Percentiles rank a stretch among this genome's conserved stretches.
Conservation (phyloP, 345 rosid genomes). For the Hibiscus trionum region DNA sequence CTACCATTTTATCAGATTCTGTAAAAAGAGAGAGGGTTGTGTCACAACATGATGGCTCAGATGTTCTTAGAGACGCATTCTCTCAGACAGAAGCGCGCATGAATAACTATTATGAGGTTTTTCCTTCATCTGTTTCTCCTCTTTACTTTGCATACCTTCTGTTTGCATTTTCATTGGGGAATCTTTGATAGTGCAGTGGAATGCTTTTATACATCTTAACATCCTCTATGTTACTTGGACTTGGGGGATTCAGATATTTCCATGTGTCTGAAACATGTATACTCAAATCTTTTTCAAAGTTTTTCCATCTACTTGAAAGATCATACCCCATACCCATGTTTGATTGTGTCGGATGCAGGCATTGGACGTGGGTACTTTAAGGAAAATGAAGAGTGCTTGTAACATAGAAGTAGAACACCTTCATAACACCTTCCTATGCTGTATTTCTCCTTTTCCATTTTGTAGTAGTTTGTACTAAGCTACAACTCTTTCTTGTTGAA, state of each 20-base stretch:
- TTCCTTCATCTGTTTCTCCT: background rate
- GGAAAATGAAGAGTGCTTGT: background rate
- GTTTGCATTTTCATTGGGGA: background rate
- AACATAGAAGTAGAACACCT: background rate
- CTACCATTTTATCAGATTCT: conserved; percentile 62
- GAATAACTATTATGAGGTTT: conserved; percentile 81
- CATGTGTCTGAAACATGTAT: background rate
- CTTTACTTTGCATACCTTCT: background rate
- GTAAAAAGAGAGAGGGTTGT: conserved; percentile 58
- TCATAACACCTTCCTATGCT: background rate
- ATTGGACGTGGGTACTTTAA: background rate
- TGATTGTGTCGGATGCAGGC: background rate
- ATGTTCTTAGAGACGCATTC: conserved; percentile 70
- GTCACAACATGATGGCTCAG: conserved; percentile 63
- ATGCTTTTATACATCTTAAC: background rate
- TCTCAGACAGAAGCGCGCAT: conserved; percentile 68
- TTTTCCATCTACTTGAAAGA: background rate
- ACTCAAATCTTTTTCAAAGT: background rate
- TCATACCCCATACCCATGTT: background rate
- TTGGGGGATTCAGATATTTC: background rate
- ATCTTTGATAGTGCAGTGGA: background rate
- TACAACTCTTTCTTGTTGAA: background rate
- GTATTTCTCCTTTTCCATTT: background rate
- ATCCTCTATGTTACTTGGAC: background rate
- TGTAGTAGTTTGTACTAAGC: background rate